Base-by-base conservation (phyloP, 257 asterid species). In the Ligustrum vulgare region DNA sequence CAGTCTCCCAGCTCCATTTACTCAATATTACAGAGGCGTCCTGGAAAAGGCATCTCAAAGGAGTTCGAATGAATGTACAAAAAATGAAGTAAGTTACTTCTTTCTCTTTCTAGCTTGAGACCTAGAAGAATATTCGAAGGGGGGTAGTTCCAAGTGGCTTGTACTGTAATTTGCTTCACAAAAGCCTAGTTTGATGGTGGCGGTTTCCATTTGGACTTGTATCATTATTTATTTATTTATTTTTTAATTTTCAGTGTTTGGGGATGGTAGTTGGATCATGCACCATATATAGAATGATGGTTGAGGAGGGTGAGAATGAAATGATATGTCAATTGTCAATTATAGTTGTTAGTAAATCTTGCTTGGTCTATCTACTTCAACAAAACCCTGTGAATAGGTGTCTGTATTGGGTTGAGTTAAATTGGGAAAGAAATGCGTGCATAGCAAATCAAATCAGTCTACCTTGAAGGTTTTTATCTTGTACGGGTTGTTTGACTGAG, bases 1-100 rank as follows among this genome's bases (percentile, higher is more conserved):
- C 62, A 86, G 89, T 64, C 83, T 78, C 80, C 86, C 82, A 58
- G 74, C 92, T 68, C 85, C 99, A 67, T 94, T 94, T 79, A 79
- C 80, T 66, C 98, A 91, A 78, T 94, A 88, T 75, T 94, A 85
- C 84, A 84, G 51, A 86, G 91, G 99, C 83, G 83, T 88, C 83
- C 75, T 86, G 77, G 96, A 88, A 45, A 94, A 85, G 85, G 91
- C 96, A 72, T 84, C 88, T 75, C 85, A 84, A 75, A 88, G 96
- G 80, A 86, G 79, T 80, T 76, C 70, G 76, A 71, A 22, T 65
- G 83, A 77, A 77, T 69, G 77, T 72, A 86, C 75, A 43, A 43
- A 81, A 79, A 20, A 83, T 62, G 77, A 89, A 97, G 98, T 90
- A 72, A 32, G 33, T 66, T 39, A 51, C 64, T 58, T 71, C 54